A percentile compares a stretch with the other conserved stretches of the same genome.
Evolutionary conservation across 2,329 filamentous ascomycete species (phyloP).

Genomic region (Mollisiaceae sp.): DNA sequence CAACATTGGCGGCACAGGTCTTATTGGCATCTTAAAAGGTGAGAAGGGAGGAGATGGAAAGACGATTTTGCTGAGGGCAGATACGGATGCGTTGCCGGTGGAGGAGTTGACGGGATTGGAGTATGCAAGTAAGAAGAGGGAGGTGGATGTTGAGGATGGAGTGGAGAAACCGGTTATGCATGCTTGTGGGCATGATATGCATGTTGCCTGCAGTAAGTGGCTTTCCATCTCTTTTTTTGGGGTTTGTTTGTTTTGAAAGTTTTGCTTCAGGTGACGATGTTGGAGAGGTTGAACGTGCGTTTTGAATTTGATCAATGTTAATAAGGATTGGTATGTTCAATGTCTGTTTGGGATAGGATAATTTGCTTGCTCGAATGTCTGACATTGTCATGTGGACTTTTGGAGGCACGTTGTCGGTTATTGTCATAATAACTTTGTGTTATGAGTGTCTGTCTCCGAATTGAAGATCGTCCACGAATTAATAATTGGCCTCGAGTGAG

Average conservation of each 20-base stretch:
- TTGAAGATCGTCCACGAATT: too few species aligned
- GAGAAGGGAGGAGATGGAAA: constrained; percentile 55
- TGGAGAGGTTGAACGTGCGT: not conserved
- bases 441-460: too few species aligned
- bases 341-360: not conserved
- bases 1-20: constrained; percentile 62
- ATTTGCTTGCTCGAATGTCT: not conserved
- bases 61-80: constrained; percentile 62
- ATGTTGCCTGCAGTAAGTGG: constrained; percentile 49
- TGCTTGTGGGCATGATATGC: constrained; percentile 71
- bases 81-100: constrained; percentile 66
- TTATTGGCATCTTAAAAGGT: constrained; percentile 56
- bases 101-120: constrained; percentile 58
- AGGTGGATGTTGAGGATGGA: constrained; percentile 48
- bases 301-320: not conserved
- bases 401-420: too few species aligned
- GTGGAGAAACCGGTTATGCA: constrained; percentile 65
- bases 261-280: not conserved
- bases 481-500: too few species aligned
- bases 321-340: not conserved
- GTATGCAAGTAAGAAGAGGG: constrained; percentile 55
- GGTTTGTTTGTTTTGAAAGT: not conserved
- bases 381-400: not conserved
- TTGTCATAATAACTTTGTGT: too few species aligned
- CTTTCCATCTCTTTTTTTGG: not conserved